A percentile compares a stretch with the other conserved stretches of the same genome.
These are phyloP conservation scores for Nepenthes mirabilis DNA, from an alignment of 148 eudicot genomes.

Conservation along the genomic window DNA sequence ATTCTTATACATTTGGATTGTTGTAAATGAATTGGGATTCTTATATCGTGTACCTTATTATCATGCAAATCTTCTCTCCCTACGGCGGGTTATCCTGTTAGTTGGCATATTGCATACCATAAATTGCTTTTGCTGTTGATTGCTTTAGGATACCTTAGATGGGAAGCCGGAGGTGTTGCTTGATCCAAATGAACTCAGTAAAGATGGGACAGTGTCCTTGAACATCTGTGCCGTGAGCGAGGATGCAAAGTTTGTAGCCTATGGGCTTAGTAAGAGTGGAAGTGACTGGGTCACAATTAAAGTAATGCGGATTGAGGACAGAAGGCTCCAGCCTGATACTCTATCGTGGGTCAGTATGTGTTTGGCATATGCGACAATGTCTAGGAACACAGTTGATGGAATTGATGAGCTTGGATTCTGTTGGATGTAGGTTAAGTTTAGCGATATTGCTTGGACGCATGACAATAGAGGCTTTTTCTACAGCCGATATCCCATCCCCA, in stretches of 20 bases:
- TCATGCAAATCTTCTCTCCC: no score
- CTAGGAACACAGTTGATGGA: neutral
- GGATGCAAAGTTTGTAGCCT: conserved; percentile 75
- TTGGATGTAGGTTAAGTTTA: conserved; percentile 66
- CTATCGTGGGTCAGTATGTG: conserved; percentile 60
- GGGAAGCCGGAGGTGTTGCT: conserved; percentile 63
- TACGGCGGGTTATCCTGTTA: neutral
- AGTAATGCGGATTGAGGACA: conserved; percentile 45
- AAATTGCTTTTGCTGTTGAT: neutral
- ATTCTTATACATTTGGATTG: no score
- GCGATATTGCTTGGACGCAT: conserved; percentile 71
- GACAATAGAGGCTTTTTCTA: conserved; percentile 87
- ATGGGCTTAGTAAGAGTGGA: conserved; percentile 72
- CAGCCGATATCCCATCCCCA: conserved; percentile 71
- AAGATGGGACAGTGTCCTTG: conserved; percentile 73
- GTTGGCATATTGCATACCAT: no score
- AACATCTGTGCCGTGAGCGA: conserved; percentile 47
- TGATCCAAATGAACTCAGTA: conserved; percentile 70
- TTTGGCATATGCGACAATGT: neutral
- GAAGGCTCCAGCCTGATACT: conserved; percentile 35
- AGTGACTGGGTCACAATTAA: conserved; percentile 91
- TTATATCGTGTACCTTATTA: no score
- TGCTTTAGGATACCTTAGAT: conserved; percentile 36
- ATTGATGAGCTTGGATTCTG: neutral
- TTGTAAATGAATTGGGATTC: no score